Evolutionary conservation across 2,329 filamentous ascomycete genomes (phyloP), one percentile per base, ranked within the genome.

Genomic region (Xylaria sp.): DNA sequence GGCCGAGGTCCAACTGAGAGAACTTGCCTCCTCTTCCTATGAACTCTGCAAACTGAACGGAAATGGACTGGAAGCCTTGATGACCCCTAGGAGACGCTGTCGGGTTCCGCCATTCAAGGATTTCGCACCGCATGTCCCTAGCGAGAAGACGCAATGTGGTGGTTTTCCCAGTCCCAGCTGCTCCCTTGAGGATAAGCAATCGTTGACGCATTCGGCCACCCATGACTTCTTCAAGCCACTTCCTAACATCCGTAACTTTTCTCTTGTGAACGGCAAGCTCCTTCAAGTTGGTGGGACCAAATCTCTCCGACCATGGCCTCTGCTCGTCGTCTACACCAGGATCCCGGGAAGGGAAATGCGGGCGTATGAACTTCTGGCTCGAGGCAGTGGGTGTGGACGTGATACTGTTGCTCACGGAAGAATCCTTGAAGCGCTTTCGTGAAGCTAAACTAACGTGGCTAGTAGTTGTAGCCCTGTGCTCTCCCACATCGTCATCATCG

Each of bases 201-300:
- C 92, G 87, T 82, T 97, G 89, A 66, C 87, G 83, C 78, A 87
- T 80, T 42, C 83, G 82, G 17, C 92, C 92, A 29, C 80, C 78
- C 68, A 93, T 86, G 20, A 93, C 92, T 75, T 90, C 87, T 49
- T 92, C 88, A 38, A 99, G 81, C 94, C 96, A 98, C 65, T 81
- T 85, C 65, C 89, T 87, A 51, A 98, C 94, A 79, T 98, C 94
- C 1, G 88, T 81, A 5, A 98, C 92, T 78, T 99, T 99, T 73
- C 88, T 96, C 82, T 96, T 97, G 79, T 99, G 94, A 20, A 99
- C 95, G 0, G 92, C 95, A 51, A 99, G 83, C 80, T 98, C 95
- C 17, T 94, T 89, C 13, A 97, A 78, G 72, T 87, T 91, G 2
- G 78, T 74, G 0, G 95, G 95, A 1, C 87, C 90, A 78, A 93